Base-by-base conservation (phyloP, 2,329 filamentous ascomycete species). In the Pseudocercospora cruenta region DNA sequence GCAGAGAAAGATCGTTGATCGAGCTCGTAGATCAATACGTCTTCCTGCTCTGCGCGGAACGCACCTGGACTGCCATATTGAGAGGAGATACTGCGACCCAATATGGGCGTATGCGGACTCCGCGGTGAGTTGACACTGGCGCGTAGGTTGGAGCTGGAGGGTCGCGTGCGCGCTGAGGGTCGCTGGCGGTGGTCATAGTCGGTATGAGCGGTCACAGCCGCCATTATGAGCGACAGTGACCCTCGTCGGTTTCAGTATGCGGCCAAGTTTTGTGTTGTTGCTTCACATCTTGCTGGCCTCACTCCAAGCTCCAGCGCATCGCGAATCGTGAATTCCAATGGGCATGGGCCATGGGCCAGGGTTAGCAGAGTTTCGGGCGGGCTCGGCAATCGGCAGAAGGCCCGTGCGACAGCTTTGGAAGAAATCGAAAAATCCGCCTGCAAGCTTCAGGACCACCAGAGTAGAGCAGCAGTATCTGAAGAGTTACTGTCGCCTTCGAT, bases 1-100 rank as follows among this genome's bases (percentile, higher is more conserved):
- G 91, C 90, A 53, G 91, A 88, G 26, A 98, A 78, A 78, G 88
- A 90, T 22, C 94, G 87, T 9, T 91, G 87, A 0, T 93, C 94
- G 39, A 98, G 78, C 77, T 98, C 93, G 60, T 97, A 83, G 49
- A 99, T 86, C 4, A 97, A 80, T 6, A 90, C 84, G 71, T 97
- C 95, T 74, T 99, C 95, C 73, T 97, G 93, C 64, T 88, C 84
- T 58, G 77, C 75, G 21, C 88, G 86, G 68, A 85, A 87, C 33
- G 82, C 82, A 54, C 84, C 82, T 1, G 87, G 86, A 4, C 87
- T 89, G 31, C 85, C 85, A 70, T 84, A 87, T 60, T 84, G 82
- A 21, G 84, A 84, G 70, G 73, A 90, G 82, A 74, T 89, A 83
- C 71, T 91, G 78, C 73, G 88, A 79, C 66, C 88, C 86, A 70